Evolutionary conservation across 495 filamentous ascomycete species (phyloP).

Genomic region (Usnea hakonensis): DNA sequence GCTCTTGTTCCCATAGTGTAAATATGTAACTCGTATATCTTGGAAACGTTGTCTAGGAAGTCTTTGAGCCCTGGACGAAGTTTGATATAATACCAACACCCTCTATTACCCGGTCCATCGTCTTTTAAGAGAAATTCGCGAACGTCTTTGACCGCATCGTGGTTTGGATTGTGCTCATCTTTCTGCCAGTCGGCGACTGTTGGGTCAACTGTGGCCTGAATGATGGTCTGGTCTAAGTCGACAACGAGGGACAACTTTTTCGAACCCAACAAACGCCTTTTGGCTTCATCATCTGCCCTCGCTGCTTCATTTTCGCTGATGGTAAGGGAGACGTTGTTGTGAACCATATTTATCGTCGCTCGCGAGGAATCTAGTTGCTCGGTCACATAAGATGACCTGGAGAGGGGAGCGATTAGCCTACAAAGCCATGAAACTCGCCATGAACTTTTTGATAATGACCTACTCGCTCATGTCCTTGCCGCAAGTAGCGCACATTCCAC

Average conservation of each 20-base stretch:
- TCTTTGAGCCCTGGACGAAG: constrained; percentile 82
- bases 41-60: constrained; percentile 71
- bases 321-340: constrained; percentile 74
- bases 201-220: constrained; percentile 94
- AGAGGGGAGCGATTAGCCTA: constrained; percentile 4
- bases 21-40: constrained; percentile 89
- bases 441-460: constrained; percentile 17
- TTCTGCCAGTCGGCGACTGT: constrained; percentile 93
- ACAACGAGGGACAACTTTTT: constrained; percentile 89
- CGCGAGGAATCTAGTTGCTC: constrained; percentile 58
- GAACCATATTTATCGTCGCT: constrained; percentile 86
- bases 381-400: constrained; percentile 51
- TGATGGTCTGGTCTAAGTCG: constrained; percentile 96
- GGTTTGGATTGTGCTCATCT: constrained; percentile 81
- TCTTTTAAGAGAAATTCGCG: constrained; percentile 77
- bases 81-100: constrained; percentile 96
- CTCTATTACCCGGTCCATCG: constrained; percentile 65
- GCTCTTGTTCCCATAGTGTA: constrained; percentile 98
- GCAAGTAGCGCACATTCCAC: constrained; percentile 81
- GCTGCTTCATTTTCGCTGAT: constrained; percentile 68
- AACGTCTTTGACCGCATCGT: constrained; percentile 84
- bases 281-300: constrained; percentile 75
- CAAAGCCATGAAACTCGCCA: neutral
- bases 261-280: constrained; percentile 67
- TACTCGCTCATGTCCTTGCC: constrained; percentile 95